Evolutionary conservation across 257 asterid genomes (phyloP).

Genomic region (Striga asiatica): DNA sequence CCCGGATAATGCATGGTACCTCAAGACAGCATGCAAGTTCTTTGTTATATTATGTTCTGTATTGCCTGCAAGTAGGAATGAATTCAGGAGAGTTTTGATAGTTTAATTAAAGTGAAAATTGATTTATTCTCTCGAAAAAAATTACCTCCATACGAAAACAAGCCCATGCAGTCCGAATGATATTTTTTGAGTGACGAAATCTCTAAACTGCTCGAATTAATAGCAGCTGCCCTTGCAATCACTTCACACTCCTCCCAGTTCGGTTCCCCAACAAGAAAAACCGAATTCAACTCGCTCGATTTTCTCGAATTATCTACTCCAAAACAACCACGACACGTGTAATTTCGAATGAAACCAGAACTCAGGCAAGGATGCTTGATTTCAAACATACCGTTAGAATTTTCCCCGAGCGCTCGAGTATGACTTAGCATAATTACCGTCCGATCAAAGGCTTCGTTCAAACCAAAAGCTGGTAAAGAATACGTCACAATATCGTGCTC

Average conservation of each 20-base stretch:
- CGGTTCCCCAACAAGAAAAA: constrained; percentile 50
- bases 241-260: constrained; percentile 58
- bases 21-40: constrained; percentile 22
- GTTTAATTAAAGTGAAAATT: too few relatives aligned
- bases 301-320: constrained; percentile 16
- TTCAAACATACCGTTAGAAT: constrained; percentile 33
- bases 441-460: constrained; percentile 73
- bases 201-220: constrained; percentile 46
- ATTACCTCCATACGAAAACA: constrained; percentile 49
- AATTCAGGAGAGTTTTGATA: too few relatives aligned
- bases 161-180: constrained; percentile 46
- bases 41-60: constrained; percentile 32
- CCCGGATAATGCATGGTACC: constrained; percentile 68
- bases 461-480: constrained; percentile 64
- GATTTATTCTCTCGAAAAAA: not conserved
- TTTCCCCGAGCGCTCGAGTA: constrained; percentile 32
- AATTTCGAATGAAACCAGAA: constrained; percentile 41
- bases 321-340: constrained; percentile 60
- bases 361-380: constrained; percentile 69
- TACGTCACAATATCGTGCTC: constrained; percentile 42
- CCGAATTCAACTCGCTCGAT: constrained; percentile 18
- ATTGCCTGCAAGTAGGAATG: constrained; percentile 36
- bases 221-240: constrained; percentile 56
- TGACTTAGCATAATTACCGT: constrained; percentile 52
- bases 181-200: constrained; percentile 17